These are phyloP conservation scores for Funneliformis geosporum DNA, from an alignment of 192 early-diverging fungal species.

Conservation along the genomic window DNA sequence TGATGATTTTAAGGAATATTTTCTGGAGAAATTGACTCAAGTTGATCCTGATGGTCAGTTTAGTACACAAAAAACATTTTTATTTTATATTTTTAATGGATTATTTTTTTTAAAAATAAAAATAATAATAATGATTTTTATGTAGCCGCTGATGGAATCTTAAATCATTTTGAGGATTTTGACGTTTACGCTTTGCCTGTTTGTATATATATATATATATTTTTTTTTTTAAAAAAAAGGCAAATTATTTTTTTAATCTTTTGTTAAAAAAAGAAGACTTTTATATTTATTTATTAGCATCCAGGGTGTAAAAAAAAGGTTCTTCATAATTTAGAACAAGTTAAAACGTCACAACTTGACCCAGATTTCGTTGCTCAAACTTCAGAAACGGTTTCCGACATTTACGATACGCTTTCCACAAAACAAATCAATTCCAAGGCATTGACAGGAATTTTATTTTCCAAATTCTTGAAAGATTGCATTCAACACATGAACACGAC, in stretches of 20 bases:
- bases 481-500: not conserved
- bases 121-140: not conserved
- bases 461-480: not conserved
- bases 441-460: not conserved
- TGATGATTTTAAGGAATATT: constrained; percentile 16
- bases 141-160: constrained; percentile 18
- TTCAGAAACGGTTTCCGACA: not conserved
- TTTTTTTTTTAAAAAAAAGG: not conserved
- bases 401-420: not conserved
- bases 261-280: not conserved
- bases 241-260: not conserved
- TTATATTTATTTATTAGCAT: not conserved
- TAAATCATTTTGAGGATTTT: constrained; percentile 11
- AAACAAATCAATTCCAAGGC: not conserved
- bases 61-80: too few species aligned
- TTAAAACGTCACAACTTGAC: not conserved
- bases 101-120: not conserved
- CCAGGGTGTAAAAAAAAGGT: not conserved
- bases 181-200: constrained; percentile 11
- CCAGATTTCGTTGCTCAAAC: not conserved
- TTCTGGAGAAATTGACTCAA: constrained; percentile 7
- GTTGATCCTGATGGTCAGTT: constrained; percentile 15
- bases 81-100: not conserved
- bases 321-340: not conserved
- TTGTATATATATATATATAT: too few species aligned